A percentile compares a stretch with the other conserved stretches of the same genome.
Evolutionary conservation across 768 basidiomycete genomes (phyloP).

Genomic region (Tylopilus sp.): DNA sequence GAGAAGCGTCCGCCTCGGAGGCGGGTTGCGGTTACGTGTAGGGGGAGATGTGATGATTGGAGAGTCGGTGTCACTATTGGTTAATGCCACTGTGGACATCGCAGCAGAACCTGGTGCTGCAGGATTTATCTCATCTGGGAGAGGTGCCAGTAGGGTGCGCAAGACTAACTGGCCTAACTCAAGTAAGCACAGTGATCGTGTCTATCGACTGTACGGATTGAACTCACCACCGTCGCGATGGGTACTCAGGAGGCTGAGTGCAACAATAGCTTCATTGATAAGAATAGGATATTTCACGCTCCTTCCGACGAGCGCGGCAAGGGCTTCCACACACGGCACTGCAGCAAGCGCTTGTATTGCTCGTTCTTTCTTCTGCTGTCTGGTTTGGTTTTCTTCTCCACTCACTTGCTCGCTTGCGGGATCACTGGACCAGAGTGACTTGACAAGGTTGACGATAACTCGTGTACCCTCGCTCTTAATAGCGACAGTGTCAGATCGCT

Average conservation of each 20-base stretch:
- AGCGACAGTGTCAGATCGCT: conserved; percentile 76
- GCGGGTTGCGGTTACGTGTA: conserved; percentile 35
- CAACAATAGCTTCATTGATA: conserved; percentile 86
- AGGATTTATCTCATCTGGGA: conserved; percentile 40
- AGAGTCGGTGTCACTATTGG: conserved; percentile 44
- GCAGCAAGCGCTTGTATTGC: conserved; percentile 53
- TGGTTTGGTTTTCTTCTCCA: conserved; percentile 36
- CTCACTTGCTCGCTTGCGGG: conserved; percentile 26
- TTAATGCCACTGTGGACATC: conserved; percentile 38
- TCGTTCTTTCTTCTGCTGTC: conserved; percentile 47
- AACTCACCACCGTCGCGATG: conserved; percentile 61
- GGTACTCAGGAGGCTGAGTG: conserved; percentile 72
- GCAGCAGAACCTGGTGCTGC: conserved; percentile 31
- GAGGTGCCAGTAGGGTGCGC: conserved; percentile 51
- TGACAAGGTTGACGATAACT: conserved; percentile 81
- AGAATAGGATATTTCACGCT: conserved; percentile 81
- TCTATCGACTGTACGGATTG: background rate
- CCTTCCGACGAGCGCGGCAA: conserved; percentile 69
- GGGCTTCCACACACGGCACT: conserved; percentile 52
- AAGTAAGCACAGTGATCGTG: conserved; percentile 2
- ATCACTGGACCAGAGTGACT: conserved; percentile 68
- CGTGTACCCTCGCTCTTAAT: conserved; percentile 90
- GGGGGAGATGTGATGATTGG: conserved; percentile 46
- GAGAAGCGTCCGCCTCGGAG: conserved; percentile 56
- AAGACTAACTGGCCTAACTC: conserved; percentile 58